phyloP scores from a whole-genome alignment of 2,329 filamentous ascomycete genomes.

The Trichoderma oligosporum region DNA sequence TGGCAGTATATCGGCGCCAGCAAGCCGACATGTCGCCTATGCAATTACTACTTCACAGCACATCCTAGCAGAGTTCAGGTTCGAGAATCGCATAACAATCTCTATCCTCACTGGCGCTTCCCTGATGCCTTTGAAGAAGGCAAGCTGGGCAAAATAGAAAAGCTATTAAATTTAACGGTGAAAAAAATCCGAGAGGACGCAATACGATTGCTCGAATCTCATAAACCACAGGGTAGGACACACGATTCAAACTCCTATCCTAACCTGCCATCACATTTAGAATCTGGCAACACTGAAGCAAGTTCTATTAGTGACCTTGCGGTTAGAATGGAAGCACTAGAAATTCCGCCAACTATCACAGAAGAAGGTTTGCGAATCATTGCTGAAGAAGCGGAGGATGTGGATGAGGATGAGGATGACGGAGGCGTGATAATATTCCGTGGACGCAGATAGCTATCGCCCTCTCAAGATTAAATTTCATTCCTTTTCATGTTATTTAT shows the following conservation, averaged over 20 bases:
- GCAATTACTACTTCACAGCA: conserved; percentile 35
- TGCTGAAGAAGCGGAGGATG: not conserved
- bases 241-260: conserved; percentile 18
- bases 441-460: not conserved
- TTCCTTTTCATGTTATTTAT: not conserved
- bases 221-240: not conserved
- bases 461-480: not conserved
- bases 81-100: conserved; percentile 34
- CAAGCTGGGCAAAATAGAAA: not conserved
- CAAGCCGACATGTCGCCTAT: conserved; percentile 41
- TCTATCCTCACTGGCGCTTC: conserved; percentile 39
- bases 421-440: not conserved
- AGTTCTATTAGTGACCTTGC: not conserved
- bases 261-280: not conserved
- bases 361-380: not conserved
- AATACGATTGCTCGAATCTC: not conserved
- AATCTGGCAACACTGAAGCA: not conserved
- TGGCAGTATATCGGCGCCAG: conserved; percentile 39
- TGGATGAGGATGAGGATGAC: not conserved
- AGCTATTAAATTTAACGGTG: not conserved
- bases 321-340: not conserved
- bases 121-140: conserved; percentile 30
- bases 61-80: conserved; percentile 29
- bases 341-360: not conserved
- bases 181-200: not conserved